Base-by-base conservation (phyloP, 164 flowering plant species). In the Stephania yunnanensis region DNA sequence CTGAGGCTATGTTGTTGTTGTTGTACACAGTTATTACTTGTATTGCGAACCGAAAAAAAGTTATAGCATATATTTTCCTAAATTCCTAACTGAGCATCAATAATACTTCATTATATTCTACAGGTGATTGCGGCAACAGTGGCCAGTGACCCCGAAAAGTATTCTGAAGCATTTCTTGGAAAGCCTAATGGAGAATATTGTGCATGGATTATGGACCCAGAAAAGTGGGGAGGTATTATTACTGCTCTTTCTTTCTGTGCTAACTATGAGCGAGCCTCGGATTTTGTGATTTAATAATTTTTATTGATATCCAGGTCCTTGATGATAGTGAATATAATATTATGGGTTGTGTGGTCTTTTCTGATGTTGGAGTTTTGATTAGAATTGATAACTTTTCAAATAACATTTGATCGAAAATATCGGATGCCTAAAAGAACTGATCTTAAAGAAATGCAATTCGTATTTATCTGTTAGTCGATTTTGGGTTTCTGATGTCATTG, bases 121-220 rank as follows among this genome's bases (percentile, higher is more conserved):
- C 79, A 95, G 99, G 97, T 95, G 75, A 93, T 93, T 76, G 99
- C 99, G 76, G 96, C 97, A 76, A 88, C 95, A 19, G 99, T 95
- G 74, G 87, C 86, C 9, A 90, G 97, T 79, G 95, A 93, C 83
- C 89, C 90, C 20, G 78, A 50, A 69, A 93, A 87, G 71, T 95
- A 90, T 83, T 85, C 87, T 44, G 92, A 90, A 78, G 98, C 93
- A 74, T 92, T 93, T 85, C 97, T 95, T 70, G 99, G 93, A 50
- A 93, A 91, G 78, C 83, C 91, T 73, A 95, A 93, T 86, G 87
- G 74, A 77, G 96, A 92, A 74, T 95, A 95, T 71, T 93, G 96
- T 86, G 76, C 89, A 53, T 95, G 99, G 99, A 95, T 95, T 84
- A 91, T 89, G 20, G 80, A 91, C 75, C 72, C 98, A 15, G 96